Base-by-base conservation (phyloP, 345 rosid species). In the Pistacia integerrima region DNA sequence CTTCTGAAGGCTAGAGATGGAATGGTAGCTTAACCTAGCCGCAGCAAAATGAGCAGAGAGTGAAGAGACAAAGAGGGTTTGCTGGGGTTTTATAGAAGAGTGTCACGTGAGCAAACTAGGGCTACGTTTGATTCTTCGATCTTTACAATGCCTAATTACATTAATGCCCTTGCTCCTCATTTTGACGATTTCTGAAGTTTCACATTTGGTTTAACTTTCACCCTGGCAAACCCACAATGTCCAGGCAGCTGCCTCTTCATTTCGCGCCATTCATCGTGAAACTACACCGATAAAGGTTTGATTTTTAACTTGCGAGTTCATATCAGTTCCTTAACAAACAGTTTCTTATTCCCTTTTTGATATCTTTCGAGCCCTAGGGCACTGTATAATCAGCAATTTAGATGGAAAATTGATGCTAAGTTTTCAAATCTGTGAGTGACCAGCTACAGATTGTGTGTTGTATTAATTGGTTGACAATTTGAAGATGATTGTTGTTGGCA, bases 31-130 rank as follows among this genome's bases (percentile, higher is more conserved):
- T 13, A 17, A 55, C 62, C 73, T 17, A 70, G 73, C 73, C 62
- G 73, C 61, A 30, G 9, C 2, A 51, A 2, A 8, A 11, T 13
- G 22, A 7, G 59, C 58, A 54, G 25, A 33, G 73, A 33, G 48
- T 69, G 16, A 1, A 0, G 28, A 4, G 25, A 1, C 41, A 52
- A 30, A 11, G 8, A 20, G 1, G 61, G 62, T 54, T 54, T 69
- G 73, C 48, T 16, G 0, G 41, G 5, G 0, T 51, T 54, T 52
- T 69, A 69, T 52, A 68, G 9, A 13, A 46, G 61, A 33, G 28
- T 14, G 17, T 30, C 61, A 69, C 61, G 72, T 7, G 28, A 17
- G 17, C 73, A 35, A 22, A 12, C 61, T 54, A 69, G 73, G 73
- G 73, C 28, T 54, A 25, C 71, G 8, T 22, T 28, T 49, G 58